Base-by-base conservation (phyloP, 441 rosid species). In the Biscutella laevigata region DNA sequence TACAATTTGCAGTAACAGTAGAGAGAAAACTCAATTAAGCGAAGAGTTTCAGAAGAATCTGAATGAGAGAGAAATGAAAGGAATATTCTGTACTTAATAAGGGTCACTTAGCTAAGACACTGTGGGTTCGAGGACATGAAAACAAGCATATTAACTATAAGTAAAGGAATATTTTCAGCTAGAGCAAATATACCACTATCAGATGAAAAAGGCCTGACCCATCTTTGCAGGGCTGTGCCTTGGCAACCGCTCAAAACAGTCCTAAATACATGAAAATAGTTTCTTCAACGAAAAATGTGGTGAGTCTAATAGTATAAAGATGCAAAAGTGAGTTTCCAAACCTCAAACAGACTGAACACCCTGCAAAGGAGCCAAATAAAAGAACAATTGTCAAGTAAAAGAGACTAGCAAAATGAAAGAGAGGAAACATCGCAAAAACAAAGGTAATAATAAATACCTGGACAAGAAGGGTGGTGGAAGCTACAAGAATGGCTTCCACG, bases 151-250 rank as follows among this genome's bases (percentile, higher is more conserved):
- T 25, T 14, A 34, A 58, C 21, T 27, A 30, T 0, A 58, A 20
- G 17, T 35, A 34, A 27, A 24, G 44, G 50, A 45, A 15, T 1
- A 27, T 11, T 10, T 13, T 10, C 5, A 17, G 39, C 9, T n/a
- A 51, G 56, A 57, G 53, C 1, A 54, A 66, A 47, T 72, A 51
- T 67, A 84, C 94, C 91, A 68, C 71, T 70, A 40, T 82, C 86
- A 15, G 96, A 80, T 55, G 96, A 88, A 73, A 80, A 88, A 42
- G 72, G 61, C 60, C 82, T 68, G 67, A 53, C 69, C 78, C 80
- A 81, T 38, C 49, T 66, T 61, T 72, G 77, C 67, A 75, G 66
- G 68, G 74, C 20, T 47, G 69, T 40, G 43, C 53, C 66, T 25
- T 53, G 78, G 64, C 60, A 64, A 50, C 66, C 37, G 61, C 44